Conservation (phyloP, 208 protist species). For the Vickermania ingenoplastis region DNA sequence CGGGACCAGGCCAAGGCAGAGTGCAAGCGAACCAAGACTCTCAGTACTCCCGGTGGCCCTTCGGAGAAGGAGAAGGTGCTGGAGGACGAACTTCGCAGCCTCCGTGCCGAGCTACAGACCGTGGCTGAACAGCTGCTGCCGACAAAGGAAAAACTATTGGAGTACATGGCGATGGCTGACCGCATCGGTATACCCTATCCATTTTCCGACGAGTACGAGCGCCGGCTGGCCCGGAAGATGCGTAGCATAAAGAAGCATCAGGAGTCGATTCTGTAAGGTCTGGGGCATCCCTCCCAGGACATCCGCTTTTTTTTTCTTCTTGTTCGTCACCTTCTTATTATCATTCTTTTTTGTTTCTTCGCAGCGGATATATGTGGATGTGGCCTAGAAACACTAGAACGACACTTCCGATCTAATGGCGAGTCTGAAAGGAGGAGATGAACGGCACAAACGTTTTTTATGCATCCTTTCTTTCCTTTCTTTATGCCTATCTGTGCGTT, state of each 20-base stretch:
- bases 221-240: conserved; percentile 12
- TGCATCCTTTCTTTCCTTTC: too few relatives aligned
- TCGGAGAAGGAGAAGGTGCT: background rate
- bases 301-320: background rate
- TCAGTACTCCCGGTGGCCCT: conserved; percentile 5
- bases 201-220: conserved; percentile 58
- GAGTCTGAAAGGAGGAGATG: too few relatives aligned
- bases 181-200: conserved; percentile 75
- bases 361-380: too few relatives aligned
- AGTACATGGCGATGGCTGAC: conserved; percentile 83
- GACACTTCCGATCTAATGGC: too few relatives aligned
- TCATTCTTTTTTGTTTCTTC: too few relatives aligned
- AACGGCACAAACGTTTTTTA: too few relatives aligned
- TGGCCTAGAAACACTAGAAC: too few relatives aligned
- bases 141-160: conserved; percentile 72
- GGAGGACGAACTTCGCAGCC: conserved; percentile 12
- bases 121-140: conserved; percentile 64
- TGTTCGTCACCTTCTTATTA: too few relatives aligned
- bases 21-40: background rate
- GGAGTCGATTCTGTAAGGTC: background rate
- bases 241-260: background rate
- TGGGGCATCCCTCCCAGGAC: background rate
- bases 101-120: conserved; percentile 43
- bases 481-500: too few relatives aligned
- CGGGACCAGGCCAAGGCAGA: conserved; percentile 5